Evolutionary conservation across 1,284 basidiomycete species (phyloP).

Genomic region (Ganoderma lucidum): DNA sequence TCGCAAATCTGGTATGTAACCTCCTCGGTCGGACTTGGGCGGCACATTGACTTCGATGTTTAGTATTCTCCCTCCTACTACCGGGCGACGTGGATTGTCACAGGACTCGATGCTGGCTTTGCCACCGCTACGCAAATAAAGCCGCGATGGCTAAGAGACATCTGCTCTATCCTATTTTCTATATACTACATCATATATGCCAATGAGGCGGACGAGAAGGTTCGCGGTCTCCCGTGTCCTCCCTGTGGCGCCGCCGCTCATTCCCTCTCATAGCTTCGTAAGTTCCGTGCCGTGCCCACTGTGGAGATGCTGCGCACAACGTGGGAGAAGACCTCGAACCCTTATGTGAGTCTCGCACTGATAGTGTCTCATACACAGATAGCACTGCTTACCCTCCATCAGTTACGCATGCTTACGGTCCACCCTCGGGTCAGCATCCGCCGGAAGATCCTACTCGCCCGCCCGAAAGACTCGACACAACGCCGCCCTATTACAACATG

Average conservation of each 20-base stretch:
- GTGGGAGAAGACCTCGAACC: constrained; percentile 97
- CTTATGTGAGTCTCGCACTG: constrained; percentile 66
- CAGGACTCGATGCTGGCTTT: constrained; percentile 96
- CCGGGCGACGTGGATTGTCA: constrained; percentile 95
- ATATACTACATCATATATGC: constrained; percentile 95
- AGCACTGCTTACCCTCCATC: constrained; percentile 19
- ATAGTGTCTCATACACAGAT: constrained; percentile 19
- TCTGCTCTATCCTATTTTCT: constrained; percentile 86
- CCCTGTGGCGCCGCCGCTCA: constrained; percentile 6
- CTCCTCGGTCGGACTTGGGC: neutral
- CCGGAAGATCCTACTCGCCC: constrained; percentile 81
- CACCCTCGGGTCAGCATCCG: constrained; percentile 71
- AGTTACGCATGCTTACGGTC: constrained; percentile 76
- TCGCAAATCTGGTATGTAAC: constrained; percentile 81
- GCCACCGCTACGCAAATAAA: constrained; percentile 93
- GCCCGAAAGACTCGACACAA: constrained; percentile 81
- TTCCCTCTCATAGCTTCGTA: constrained; percentile 69
- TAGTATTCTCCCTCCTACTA: constrained; percentile 95
- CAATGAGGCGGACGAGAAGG: constrained; percentile 94
- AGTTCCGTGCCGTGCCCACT: constrained; percentile 91
- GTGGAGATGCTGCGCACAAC: constrained; percentile 95
- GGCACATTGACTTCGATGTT: constrained; percentile 3
- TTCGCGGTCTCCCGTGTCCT: constrained; percentile 38
- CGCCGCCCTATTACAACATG: constrained; percentile 84
- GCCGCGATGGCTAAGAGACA: constrained; percentile 92